Percentiles rank a stretch among this genome's conserved stretches.
phyloP scores from a whole-genome alignment of 1,284 basidiomycete genomes.

The Ceratorhiza oryzae-sativae region DNA sequence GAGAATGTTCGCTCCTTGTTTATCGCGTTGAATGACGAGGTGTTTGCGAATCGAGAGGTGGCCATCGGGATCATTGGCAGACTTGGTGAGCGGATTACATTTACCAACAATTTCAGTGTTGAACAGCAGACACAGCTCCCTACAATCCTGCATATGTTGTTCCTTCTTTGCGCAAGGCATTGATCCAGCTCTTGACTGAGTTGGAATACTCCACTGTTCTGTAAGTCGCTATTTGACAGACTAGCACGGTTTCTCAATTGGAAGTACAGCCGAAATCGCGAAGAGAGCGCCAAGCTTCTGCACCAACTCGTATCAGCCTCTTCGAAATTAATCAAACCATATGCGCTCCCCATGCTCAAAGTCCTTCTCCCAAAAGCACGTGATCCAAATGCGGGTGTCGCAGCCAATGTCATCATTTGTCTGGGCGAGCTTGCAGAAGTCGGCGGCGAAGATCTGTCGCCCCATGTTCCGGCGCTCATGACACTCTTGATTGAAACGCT shows the following conservation, averaged over 20 bases:
- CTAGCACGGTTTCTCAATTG: slow-evolving; percentile 33
- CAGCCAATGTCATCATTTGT: slow-evolving; percentile 92
- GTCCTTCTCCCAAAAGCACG: slow-evolving; percentile 90
- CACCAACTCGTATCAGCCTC: slow-evolving; percentile 90
- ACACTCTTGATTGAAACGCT: slow-evolving; percentile 88
- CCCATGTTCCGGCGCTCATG: slow-evolving; percentile 88
- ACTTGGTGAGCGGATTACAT: slow-evolving; percentile 62
- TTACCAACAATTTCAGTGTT: background rate
- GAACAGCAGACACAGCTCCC: background rate
- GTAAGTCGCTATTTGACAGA: slow-evolving; percentile 55
- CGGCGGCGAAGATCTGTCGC: slow-evolving; percentile 89
- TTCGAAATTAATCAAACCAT: slow-evolving; percentile 93
- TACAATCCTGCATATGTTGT: slow-evolving; percentile 99
- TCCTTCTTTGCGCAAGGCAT: slow-evolving; percentile 93
- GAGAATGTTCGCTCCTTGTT: slow-evolving; percentile 98
- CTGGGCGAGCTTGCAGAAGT: slow-evolving; percentile 94
- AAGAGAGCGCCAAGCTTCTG: slow-evolving; percentile 89
- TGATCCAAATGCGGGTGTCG: slow-evolving; percentile 85
- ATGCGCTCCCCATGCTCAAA: slow-evolving; percentile 94
- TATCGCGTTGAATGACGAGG: slow-evolving; percentile 97
- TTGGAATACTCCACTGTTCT: slow-evolving; percentile 94
- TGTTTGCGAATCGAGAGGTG: slow-evolving; percentile 90
- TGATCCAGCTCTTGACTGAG: slow-evolving; percentile 97
- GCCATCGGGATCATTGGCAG: slow-evolving; percentile 94
- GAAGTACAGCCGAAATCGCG: slow-evolving; percentile 74